phyloP scores from a whole-genome alignment of 2,329 filamentous ascomycete species.

The Lasiodiplodia sp. region DNA sequence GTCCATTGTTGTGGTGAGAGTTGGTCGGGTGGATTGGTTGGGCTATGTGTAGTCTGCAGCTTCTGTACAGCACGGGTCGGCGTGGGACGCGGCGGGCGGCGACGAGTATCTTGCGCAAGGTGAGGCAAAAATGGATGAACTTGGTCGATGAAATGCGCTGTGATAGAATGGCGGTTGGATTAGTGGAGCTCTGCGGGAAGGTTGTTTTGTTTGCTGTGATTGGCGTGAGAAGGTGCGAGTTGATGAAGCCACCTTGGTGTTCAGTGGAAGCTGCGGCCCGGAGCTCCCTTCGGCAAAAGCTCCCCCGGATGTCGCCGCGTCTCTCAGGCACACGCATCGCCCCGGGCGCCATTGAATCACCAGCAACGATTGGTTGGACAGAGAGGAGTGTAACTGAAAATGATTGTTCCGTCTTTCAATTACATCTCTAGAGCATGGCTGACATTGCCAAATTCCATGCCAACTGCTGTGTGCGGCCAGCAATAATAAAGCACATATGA shows the following conservation, averaged over 20 bases:
- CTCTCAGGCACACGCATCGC: neutral
- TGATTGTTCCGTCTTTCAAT: neutral
- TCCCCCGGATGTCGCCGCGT: conserved; percentile 10
- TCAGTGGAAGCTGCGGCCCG: conserved; percentile 21
- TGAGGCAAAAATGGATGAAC: neutral
- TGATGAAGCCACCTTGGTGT: conserved; percentile 29
- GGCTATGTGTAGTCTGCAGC: neutral
- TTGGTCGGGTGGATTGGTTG: neutral
- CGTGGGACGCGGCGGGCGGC: neutral
- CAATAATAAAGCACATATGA: conserved; percentile 6
- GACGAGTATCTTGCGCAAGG: neutral
- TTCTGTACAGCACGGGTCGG: neutral
- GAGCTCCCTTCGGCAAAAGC: conserved; percentile 22
- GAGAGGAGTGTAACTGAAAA: neutral
- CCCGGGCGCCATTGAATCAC: neutral
- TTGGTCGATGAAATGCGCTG: neutral
- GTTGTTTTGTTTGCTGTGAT: conserved; percentile 4
- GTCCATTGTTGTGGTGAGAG: conserved; percentile 12
- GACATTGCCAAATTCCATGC: conserved; percentile 3
- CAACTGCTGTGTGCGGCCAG: conserved; percentile 6
- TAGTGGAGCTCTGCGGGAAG: neutral
- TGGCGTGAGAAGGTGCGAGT: neutral
- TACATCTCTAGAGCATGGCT: conserved; percentile 12
- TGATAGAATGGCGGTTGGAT: neutral
- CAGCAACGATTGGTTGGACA: neutral